Evolutionary conservation across 495 filamentous ascomycete genomes (phyloP).

Genomic region (Neurospora sp.): DNA sequence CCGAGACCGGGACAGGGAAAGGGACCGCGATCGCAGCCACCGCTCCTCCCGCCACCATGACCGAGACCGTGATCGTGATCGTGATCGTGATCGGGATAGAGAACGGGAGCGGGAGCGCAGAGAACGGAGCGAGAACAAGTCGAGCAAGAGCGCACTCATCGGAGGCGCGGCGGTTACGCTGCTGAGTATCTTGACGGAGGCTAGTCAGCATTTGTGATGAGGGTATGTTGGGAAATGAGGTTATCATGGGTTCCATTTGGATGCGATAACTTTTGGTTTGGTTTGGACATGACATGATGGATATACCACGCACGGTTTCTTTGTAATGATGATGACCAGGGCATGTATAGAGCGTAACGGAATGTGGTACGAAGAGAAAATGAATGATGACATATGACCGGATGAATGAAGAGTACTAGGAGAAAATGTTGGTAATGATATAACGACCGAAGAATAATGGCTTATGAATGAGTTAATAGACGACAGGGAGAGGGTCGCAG

Average conservation of each 20-base stretch:
- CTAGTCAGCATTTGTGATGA: conserved; percentile 23
- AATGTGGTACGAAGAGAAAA: not conserved
- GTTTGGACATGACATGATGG: not conserved
- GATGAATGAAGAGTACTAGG: not conserved
- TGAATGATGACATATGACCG: not conserved
- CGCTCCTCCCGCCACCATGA: conserved; percentile 15
- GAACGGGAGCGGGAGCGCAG: conserved; percentile 14
- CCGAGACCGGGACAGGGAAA: conserved; percentile 14
- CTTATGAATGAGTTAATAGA: too few relatives aligned
- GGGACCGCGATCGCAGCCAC: not conserved
- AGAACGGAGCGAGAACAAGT: conserved; percentile 16
- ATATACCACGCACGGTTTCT: not conserved
- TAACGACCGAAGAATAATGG: too few relatives aligned
- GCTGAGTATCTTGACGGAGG: conserved; percentile 41
- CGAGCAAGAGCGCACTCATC: conserved; percentile 27
- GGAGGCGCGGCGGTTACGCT: conserved; percentile 42
- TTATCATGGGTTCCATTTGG: not conserved
- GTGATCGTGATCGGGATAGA: conserved; percentile 15
- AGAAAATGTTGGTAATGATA: not conserved
- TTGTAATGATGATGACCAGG: not conserved
- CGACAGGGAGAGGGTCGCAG: too few relatives aligned
- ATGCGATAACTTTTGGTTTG: not conserved
- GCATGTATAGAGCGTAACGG: not conserved
- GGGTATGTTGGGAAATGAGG: not conserved
- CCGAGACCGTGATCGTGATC: conserved; percentile 14